A percentile compares a stretch with the other conserved stretches of the same genome.
These are phyloP conservation scores for Xylaria venustula DNA, from an alignment of 495 filamentous ascomycete genomes.

Conservation along the genomic window DNA sequence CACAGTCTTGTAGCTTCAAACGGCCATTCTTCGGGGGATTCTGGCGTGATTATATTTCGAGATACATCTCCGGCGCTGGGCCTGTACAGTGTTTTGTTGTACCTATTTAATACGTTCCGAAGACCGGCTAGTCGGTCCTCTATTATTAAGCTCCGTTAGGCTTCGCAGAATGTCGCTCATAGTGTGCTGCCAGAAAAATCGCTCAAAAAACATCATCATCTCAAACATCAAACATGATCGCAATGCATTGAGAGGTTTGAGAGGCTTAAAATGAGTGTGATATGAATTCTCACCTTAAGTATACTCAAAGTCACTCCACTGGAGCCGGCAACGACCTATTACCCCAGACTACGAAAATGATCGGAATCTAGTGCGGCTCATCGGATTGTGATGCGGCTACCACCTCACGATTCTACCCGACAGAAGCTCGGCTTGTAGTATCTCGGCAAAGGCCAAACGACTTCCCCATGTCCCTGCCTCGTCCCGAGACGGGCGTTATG, in stretches of 20 bases:
- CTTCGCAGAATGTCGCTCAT: background rate
- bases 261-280: background rate
- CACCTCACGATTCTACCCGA: constrained; percentile 17
- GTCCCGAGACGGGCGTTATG: background rate
- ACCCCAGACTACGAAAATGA: constrained; percentile 20
- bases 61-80: background rate
- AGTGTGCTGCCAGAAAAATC: constrained; percentile 9
- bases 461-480: constrained; percentile 2
- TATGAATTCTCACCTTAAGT: constrained; percentile 2
- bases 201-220: constrained; percentile 11
- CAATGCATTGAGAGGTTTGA: background rate
- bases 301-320: constrained; percentile 11
- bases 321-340: constrained; percentile 8
- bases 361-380: constrained; percentile 16
- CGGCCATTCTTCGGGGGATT: constrained; percentile 9
- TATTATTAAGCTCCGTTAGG: constrained; percentile 13
- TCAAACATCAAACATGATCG: background rate
- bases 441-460: constrained; percentile 4
- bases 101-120: constrained; percentile 8
- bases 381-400: constrained; percentile 14
- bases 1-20: background rate
- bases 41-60: background rate
- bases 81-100: constrained; percentile 7
- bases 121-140: constrained; percentile 8
- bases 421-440: constrained; percentile 19